Evolutionary conservation across 805 yeast species (phyloP).

Genomic region (Suhomyces sp.): DNA sequence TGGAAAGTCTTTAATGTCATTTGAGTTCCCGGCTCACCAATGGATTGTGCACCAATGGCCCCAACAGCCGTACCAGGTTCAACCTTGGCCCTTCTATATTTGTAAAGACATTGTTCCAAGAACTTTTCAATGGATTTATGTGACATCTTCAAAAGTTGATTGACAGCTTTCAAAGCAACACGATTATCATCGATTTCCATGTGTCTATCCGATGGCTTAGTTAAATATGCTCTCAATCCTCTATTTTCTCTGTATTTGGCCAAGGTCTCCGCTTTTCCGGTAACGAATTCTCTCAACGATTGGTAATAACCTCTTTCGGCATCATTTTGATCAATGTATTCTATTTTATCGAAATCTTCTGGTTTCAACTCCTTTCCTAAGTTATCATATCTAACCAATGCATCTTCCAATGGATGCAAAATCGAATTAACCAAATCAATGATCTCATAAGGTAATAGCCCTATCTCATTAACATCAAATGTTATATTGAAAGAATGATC

Average conservation of each 20-base stretch:
- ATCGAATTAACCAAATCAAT: conserved; percentile 52
- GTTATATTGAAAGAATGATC: conserved; percentile 82
- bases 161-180: conserved; percentile 43
- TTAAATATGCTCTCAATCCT: conserved; percentile 48
- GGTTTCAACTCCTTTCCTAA: conserved; percentile 53
- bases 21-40: conserved; percentile 99
- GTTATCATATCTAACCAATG: conserved; percentile 68
- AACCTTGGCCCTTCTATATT: conserved; percentile 86
- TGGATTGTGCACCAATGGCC: conserved; percentile 98
- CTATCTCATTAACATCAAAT: conserved; percentile 50
- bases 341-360: conserved; percentile 50
- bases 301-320: conserved; percentile 84
- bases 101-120: conserved; percentile 70
- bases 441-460: conserved; percentile 72
- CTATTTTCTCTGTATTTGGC: conserved; percentile 55
- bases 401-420: conserved; percentile 59
- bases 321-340: conserved; percentile 77
- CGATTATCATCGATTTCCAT: conserved; percentile 33
- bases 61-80: conserved; percentile 99
- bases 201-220: conserved; percentile 42
- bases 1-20: conserved; percentile 94
- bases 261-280: conserved; percentile 54
- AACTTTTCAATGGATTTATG: conserved; percentile 59
- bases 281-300: conserved; percentile 67
- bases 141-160: conserved; percentile 69